Evolutionary conservation across 2,329 filamentous ascomycete genomes (phyloP).

Genomic region (Aspergillus ochraceoroseus): DNA sequence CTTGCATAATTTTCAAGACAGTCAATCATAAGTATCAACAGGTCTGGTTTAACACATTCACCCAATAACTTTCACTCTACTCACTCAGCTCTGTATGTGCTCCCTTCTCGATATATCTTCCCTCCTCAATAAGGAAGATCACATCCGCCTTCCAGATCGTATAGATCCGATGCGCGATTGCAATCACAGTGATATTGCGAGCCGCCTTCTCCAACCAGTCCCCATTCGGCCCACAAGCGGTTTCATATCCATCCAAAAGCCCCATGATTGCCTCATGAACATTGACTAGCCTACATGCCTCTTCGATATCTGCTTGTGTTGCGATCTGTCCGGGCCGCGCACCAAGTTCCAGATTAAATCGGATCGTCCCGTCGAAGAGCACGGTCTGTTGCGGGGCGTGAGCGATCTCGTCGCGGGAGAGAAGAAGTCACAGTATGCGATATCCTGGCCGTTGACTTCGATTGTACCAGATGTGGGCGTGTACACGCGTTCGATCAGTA

Average conservation of each 20-base stretch:
- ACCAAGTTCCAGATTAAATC: conserved; percentile 46
- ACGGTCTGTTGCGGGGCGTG: conserved; percentile 48
- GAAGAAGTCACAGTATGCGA: conserved; percentile 36
- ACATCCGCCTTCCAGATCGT: conserved; percentile 62
- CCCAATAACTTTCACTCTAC: conserved; percentile 48
- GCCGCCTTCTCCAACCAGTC: conserved; percentile 39
- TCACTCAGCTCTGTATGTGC: conserved; percentile 48
- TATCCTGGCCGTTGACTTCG: conserved; percentile 49
- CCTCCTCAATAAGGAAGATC: conserved; percentile 61
- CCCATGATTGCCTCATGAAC: conserved; percentile 64
- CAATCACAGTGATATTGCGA: conserved; percentile 37
- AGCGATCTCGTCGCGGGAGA: conserved; percentile 45
- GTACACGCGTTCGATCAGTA: conserved; percentile 53
- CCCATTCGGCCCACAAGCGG: conserved; percentile 53
- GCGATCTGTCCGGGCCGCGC: conserved; percentile 51
- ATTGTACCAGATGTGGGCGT: conserved; percentile 48
- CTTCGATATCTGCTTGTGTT: conserved; percentile 58
- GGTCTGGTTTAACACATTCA: conserved; percentile 47
- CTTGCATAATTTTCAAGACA: background rate
- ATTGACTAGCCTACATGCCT: conserved; percentile 63
- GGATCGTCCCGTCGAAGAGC: conserved; percentile 47
- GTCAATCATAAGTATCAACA: conserved; percentile 5
- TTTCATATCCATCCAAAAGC: conserved; percentile 63
- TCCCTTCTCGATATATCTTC: conserved; percentile 47
- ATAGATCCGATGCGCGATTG: conserved; percentile 41